Conservation (phyloP, 371 early-diverging fungal genomes). For the Rhizopus delemar region DNA sequence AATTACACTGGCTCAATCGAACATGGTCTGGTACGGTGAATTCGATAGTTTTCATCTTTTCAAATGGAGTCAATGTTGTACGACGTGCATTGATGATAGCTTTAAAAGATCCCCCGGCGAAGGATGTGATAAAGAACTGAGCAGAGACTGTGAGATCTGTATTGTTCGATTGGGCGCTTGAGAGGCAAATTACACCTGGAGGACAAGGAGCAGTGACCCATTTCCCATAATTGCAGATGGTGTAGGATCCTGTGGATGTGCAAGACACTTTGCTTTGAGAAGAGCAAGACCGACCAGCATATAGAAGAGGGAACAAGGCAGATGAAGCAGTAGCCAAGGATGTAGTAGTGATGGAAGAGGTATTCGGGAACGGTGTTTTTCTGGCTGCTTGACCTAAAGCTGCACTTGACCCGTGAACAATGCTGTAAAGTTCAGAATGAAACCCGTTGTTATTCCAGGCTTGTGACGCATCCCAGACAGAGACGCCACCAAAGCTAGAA, state of each 20-base stretch:
- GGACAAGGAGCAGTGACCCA: slow-evolving; percentile 33
- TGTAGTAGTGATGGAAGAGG: slow-evolving; percentile 9
- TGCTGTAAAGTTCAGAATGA: slow-evolving; percentile 25
- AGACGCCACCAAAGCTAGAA: slow-evolving; percentile 67
- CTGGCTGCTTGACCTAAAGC: neutral
- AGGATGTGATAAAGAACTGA: slow-evolving; percentile 24
- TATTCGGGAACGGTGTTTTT: neutral
- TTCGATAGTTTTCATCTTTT: slow-evolving; percentile 23
- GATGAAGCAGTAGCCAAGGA: slow-evolving; percentile 15
- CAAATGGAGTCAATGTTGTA: slow-evolving; percentile 26
- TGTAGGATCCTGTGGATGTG: slow-evolving; percentile 20
- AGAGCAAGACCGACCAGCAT: slow-evolving; percentile 23
- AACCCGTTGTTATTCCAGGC: slow-evolving; percentile 41
- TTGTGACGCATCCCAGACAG: slow-evolving; percentile 66
- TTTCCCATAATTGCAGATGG: slow-evolving; percentile 29
- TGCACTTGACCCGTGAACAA: slow-evolving; percentile 12
- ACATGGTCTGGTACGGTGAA: slow-evolving; percentile 34
- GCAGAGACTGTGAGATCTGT: slow-evolving; percentile 32
- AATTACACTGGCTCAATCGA: slow-evolving; percentile 16
- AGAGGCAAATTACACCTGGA: slow-evolving; percentile 7
- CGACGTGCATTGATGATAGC: slow-evolving; percentile 41
- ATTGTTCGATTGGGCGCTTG: slow-evolving; percentile 13
- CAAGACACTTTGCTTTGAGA: slow-evolving; percentile 22
- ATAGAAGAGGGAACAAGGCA: slow-evolving; percentile 6
- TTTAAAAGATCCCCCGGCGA: slow-evolving; percentile 18